Evolutionary conservation across 1,284 basidiomycete genomes (phyloP).

Genomic region (Cryptococcus sp.): DNA sequence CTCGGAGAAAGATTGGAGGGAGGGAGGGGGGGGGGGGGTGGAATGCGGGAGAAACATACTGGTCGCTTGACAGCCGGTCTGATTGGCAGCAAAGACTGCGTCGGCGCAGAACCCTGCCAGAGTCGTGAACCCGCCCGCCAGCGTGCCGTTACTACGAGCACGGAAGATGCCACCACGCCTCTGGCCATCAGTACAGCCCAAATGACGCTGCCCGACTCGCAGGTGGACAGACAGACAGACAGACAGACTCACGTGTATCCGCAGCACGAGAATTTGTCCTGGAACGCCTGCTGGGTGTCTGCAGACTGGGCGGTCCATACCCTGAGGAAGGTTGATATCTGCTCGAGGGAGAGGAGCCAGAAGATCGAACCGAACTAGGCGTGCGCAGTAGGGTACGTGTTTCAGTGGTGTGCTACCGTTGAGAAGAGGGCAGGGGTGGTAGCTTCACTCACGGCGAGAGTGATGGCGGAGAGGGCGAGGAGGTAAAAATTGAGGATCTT

Average conservation of each 20-base stretch:
- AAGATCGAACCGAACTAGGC: slow-evolving; percentile 61
- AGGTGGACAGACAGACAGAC: too few species aligned
- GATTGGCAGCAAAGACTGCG: slow-evolving; percentile 54
- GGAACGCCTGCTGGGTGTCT: slow-evolving; percentile 59
- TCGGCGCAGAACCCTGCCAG: slow-evolving; percentile 61
- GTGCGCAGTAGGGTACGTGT: too few species aligned
- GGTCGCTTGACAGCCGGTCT: slow-evolving; percentile 59
- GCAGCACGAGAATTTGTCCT: slow-evolving; percentile 76
- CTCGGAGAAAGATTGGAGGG: neutral
- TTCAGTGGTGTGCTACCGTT: neutral
- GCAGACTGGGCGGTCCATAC: slow-evolving; percentile 57
- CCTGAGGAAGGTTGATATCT: slow-evolving; percentile 62
- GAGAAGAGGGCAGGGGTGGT: neutral
- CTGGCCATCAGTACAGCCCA: too few species aligned
- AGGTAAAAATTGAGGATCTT: slow-evolving; percentile 69
- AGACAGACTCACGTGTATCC: slow-evolving; percentile 60
- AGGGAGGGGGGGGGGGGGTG: slow-evolving; percentile 48
- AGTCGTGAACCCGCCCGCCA: slow-evolving; percentile 48
- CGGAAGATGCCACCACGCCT: too few species aligned
- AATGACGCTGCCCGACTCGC: too few species aligned
- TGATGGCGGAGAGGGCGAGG: slow-evolving; percentile 54
- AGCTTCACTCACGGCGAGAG: slow-evolving; percentile 24
- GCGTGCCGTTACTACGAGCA: slow-evolving; percentile 52
- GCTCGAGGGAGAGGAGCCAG: slow-evolving; percentile 72
- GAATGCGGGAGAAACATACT: too few species aligned